Base-by-base conservation (phyloP, 2,329 filamentous ascomycete species). In the Moelleriella libera region DNA sequence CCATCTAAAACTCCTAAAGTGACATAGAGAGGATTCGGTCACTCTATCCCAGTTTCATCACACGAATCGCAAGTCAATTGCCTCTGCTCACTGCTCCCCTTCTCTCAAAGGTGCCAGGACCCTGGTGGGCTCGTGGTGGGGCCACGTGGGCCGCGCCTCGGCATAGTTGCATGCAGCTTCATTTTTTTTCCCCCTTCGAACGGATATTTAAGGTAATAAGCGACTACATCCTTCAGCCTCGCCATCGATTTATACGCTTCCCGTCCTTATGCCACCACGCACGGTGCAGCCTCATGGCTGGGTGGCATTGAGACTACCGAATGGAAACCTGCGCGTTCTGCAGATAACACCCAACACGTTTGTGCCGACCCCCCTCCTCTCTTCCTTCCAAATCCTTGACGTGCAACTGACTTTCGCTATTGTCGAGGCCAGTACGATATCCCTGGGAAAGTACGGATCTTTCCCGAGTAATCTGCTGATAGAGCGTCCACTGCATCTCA, bases 381-480 rank as follows among this genome's bases (percentile, higher is more conserved):
- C 10, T 8, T 21, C 30, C 10, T 12, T 37, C 34, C 8, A 37
- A 12, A 9, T 12, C 8, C 8, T 9, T 8, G 3, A 37, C 34
- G 34, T 8, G 12, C 40, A 21, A 14, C 40, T 41, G 14, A 41
- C 14, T 7, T n/a, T 7, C 40, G n/a, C 9, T 3, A 11, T 41
- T 43, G n/a, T 31, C 21, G n/a, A 28, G 28, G 28, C 7, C 61
- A 40, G 89, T 41, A 86, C 80, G 43, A 84, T 97, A 53, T 88
- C 86, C 2, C 72, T 97, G 34, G 88, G 88, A 48, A 97, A 96
- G 76, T 94, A 92, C 62, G 92, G 92, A 53, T 80, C 80, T 2
- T 96, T 98, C 60, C 83, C 87, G 12, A 81, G 86, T 46, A 96
- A 97, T 60, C 76, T 92, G 32, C 79, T 98, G 43, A 78, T 98